phyloP scores from a whole-genome alignment of 306 rosid species.

The Astragalus membranaceus region DNA sequence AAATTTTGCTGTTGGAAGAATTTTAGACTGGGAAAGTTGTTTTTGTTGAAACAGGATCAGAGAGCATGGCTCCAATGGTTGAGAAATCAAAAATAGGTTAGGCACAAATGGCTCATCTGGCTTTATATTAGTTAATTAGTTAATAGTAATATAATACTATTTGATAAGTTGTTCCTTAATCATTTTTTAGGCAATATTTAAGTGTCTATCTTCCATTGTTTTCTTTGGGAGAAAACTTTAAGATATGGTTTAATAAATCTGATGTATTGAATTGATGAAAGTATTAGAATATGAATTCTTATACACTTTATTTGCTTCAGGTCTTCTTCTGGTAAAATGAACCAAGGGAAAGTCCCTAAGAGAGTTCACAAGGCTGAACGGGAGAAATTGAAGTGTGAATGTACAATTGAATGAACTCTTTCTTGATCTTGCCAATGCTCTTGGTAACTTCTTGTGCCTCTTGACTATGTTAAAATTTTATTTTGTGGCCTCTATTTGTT shows the following conservation, averaged over 20 bases:
- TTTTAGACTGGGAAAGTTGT: no score
- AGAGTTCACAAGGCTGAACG: constrained; percentile 88
- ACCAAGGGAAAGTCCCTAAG: constrained; percentile 54
- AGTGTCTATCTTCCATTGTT: background rate
- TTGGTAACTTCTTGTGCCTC: constrained; percentile 47
- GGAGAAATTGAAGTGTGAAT: constrained; percentile 95
- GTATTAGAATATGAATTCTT: background rate
- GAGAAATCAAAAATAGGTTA: no score
- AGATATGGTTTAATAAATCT: background rate
- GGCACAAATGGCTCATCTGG: no score
- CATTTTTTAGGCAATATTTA: background rate
- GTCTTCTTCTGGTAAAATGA: constrained; percentile 39
- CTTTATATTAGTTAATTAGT: no score
- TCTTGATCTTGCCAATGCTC: constrained; percentile 64
- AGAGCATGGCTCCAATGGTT: no score
- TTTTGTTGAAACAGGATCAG: no score
- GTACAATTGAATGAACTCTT: constrained; percentile 76
- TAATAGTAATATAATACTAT: no score
- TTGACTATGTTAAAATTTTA: background rate
- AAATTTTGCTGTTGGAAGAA: no score
- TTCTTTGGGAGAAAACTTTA: background rate
- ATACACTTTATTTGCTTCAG: constrained; percentile 42
- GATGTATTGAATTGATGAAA: background rate
- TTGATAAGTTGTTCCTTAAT: background rate
- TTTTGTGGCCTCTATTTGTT: background rate